Conservation (phyloP, 345 rosid genomes). For the Diplotaxis tenuifolia region DNA sequence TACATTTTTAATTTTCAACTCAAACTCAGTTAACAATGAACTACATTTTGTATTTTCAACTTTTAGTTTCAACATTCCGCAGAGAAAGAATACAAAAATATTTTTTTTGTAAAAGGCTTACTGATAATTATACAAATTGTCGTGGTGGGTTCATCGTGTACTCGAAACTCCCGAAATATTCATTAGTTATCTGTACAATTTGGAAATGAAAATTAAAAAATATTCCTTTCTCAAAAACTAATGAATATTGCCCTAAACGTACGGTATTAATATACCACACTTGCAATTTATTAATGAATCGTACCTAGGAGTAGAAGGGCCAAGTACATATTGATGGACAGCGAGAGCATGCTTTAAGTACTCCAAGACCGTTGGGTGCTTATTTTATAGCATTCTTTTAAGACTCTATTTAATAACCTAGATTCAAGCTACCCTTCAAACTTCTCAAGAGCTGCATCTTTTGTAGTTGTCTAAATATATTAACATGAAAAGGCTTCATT, state of each 20-base stretch:
- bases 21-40: no score
- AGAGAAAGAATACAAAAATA: no score
- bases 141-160: no score
- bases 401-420: neutral
- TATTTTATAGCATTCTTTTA: neutral
- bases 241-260: conserved; percentile 1
- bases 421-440: conserved; percentile 27
- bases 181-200: no score
- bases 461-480: conserved; percentile 3
- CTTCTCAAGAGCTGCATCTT: conserved; percentile 27
- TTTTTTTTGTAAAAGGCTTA: no score
- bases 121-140: no score
- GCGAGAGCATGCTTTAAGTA: conserved; percentile 25
- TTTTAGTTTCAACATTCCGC: no score
- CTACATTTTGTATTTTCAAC: no score
- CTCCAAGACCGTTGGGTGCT: conserved; percentile 40
- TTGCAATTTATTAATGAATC: conserved; percentile 15
- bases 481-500: conserved; percentile 7
- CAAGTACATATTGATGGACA: conserved; percentile 24
- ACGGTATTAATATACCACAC: conserved; percentile 22
- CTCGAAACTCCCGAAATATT: no score
- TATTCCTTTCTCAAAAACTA: no score
- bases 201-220: no score
- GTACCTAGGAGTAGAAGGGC: conserved; percentile 11
- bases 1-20: no score